Evolutionary conservation across 352 stramenopile species (phyloP), one percentile per base, ranked within the genome.

Genomic region (Globisporangium echinulatum): DNA sequence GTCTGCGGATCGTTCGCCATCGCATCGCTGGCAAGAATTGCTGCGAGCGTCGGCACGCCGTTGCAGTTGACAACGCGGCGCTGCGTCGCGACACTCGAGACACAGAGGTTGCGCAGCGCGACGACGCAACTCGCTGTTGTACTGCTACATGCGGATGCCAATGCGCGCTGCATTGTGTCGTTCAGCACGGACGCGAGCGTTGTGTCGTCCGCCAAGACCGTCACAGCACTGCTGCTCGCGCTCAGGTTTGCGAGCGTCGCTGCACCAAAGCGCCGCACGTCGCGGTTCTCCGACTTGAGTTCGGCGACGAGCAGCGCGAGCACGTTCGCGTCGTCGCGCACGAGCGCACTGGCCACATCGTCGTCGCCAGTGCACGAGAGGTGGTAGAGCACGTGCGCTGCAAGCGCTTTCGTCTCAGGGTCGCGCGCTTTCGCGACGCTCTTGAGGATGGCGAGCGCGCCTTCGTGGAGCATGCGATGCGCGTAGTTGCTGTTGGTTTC

Each of bases 321-420:
- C 14, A 94, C 74, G 50, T 88, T 82, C 39, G 73, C 77, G 40
- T 87, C 74, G 56, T 91, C 82, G 7, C 78, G 75, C 37, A 93
- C 72, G n/a, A 96, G 70, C 8, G 68, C 44, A 14, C 86, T 75
- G 9, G 64, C 59, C 37, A 82, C 63, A 19, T 85, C 73, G 13
- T 36, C 11, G 52, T 68, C 25, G 25, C 25, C 25, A 33, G 25
- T 72, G 50, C 79, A 91, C 43, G 79, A 84, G 3, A 96, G 56
- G 58, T 96, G 95, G 73, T 85, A 88, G 8, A 95, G 71, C 39
- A 85, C 77, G 51, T 94, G 92, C 46, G 86, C 84, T 1, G 79
- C 83, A 63, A 93, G 93, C 53, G 93, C 71, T 49, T 90, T 90
- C 13, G 86, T 94, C 59, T 93, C 81, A 8, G 80, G 77, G 33